Conservation (phyloP, 2,329 filamentous ascomycete species). For the Lecanicillium sp. region DNA sequence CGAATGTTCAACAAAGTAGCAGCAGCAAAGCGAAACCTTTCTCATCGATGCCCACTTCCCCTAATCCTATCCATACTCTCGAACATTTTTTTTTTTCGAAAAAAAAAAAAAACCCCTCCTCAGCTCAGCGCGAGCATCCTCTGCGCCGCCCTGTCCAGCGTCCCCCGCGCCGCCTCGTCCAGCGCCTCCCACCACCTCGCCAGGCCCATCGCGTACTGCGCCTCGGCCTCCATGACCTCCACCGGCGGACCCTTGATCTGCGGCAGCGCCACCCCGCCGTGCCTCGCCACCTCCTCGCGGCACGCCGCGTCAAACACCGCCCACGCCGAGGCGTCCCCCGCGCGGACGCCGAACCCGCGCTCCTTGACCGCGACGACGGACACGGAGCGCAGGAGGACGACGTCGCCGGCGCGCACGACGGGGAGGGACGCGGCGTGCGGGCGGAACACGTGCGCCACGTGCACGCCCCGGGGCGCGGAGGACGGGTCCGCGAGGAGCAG, state of each 20-base stretch:
- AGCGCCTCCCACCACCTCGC: slow-evolving; percentile 44
- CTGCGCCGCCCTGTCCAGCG: slow-evolving; percentile 39
- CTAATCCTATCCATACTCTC: not conserved
- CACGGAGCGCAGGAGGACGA: slow-evolving; percentile 52
- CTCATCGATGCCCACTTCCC: not conserved
- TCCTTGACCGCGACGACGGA: slow-evolving; percentile 46
- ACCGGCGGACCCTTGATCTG: slow-evolving; percentile 56
- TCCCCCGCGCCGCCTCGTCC: slow-evolving; percentile 39
- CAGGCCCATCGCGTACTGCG: slow-evolving; percentile 42
- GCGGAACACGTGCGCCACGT: slow-evolving; percentile 52
- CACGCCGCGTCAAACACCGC: slow-evolving; percentile 48
- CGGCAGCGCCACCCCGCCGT: slow-evolving; percentile 31
- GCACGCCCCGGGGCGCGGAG: slow-evolving; percentile 42
- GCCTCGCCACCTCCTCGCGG: slow-evolving; percentile 20
- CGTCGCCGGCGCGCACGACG: slow-evolving; percentile 48
- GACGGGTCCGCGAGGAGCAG: slow-evolving; percentile 54
- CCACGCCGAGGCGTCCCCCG: slow-evolving; percentile 54
- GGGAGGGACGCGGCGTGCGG: slow-evolving; percentile 53
- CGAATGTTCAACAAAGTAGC: too few species aligned
- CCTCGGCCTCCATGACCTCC: slow-evolving; percentile 47
- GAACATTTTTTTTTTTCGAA: not conserved
- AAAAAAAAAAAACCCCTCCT: not conserved
- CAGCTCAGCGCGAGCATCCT: not conserved
- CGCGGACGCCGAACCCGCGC: slow-evolving; percentile 50
- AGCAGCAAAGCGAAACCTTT: too few species aligned